Evolutionary conservation across 2,329 filamentous ascomycete genomes (phyloP), one percentile per base, ranked within the genome.

Genomic region (Paraconiothyrium brasiliense): DNA sequence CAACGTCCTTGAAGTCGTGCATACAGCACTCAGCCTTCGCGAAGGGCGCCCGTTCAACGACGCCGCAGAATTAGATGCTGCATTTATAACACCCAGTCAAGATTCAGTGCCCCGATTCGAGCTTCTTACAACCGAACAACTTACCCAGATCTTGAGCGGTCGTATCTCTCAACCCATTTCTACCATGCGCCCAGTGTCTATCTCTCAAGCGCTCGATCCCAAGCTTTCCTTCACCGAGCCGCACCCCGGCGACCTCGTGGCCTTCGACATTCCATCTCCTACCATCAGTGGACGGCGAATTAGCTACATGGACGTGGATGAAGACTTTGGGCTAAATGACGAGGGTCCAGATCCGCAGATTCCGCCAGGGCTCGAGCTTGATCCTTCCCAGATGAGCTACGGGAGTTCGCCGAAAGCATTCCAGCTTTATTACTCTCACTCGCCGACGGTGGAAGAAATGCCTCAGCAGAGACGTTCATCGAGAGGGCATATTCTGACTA

Each of bases 301-400:
- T 22, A 78, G 76, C 62, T 78, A 76, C 59, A 78, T 78, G 75
- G 76, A 78, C 46, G 55, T 78, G 13, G 75, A 78, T 58, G 43
- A 71, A 22, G 71, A 67, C 11, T 66, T 75, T 41, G 75, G 66
- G 56, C 58, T 74, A 16, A 67, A 69, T 32, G 52, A 34, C 11
- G 52, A 55, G 16, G 50, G 37, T 3, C 52, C 52, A 22, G 52
- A 55, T 44, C 52, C 52, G 24, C 52, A 58, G 30, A 64, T 57
- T 4, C 44, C 34, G n/a, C 56, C 52, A 34, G 52, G 52, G 1
- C 52, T 55, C 11, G 52, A 55, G 39, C 39, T 55, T 1, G 52
- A 55, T 20, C 52, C 52, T 13, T 55, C 39, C 4, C 52, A 55
- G 37, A 44, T 55, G 52, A 11, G 20, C 16, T 41, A 37, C 20